Evolutionary conservation across 768 basidiomycete genomes (phyloP).

Genomic region (Mycena polygramma): DNA sequence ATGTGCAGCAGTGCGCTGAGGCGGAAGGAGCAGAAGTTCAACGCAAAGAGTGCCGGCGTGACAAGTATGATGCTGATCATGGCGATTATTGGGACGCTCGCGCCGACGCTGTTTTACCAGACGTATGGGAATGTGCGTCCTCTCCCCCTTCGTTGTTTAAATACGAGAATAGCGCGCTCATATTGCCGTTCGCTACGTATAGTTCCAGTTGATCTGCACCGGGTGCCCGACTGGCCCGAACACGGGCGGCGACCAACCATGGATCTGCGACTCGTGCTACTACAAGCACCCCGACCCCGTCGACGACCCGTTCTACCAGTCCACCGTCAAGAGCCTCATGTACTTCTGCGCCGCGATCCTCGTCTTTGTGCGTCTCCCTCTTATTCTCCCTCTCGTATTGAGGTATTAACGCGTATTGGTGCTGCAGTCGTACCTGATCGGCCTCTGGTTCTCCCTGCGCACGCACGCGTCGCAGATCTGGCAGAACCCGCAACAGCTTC

Average conservation of each 20-base stretch:
- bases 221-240: constrained; percentile 73
- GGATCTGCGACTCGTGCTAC: constrained; percentile 93
- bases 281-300: constrained; percentile 96
- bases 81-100: constrained; percentile 97
- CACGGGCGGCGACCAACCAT: constrained; percentile 62
- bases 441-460: constrained; percentile 97
- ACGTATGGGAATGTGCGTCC: constrained; percentile 93
- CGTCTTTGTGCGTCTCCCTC: constrained; percentile 75
- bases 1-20: constrained; percentile 93
- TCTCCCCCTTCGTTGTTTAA: background rate
- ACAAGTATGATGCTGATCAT: constrained; percentile 99
- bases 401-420: background rate
- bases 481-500: constrained; percentile 94
- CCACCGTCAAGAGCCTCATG: constrained; percentile 95
- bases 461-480: constrained; percentile 99
- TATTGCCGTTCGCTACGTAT: constrained; percentile 18
- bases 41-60: constrained; percentile 98
- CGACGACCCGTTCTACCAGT: constrained; percentile 95
- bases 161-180: background rate
- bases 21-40: constrained; percentile 97
- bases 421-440: constrained; percentile 91
- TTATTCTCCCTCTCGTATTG: constrained; percentile 17
- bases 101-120: constrained; percentile 98
- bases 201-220: constrained; percentile 91
- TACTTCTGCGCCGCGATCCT: constrained; percentile 95